A percentile compares a stretch with the other conserved stretches of the same genome.
Evolutionary conservation across 129 eudicot genomes (phyloP).

Genomic region (Arctium minus): DNA sequence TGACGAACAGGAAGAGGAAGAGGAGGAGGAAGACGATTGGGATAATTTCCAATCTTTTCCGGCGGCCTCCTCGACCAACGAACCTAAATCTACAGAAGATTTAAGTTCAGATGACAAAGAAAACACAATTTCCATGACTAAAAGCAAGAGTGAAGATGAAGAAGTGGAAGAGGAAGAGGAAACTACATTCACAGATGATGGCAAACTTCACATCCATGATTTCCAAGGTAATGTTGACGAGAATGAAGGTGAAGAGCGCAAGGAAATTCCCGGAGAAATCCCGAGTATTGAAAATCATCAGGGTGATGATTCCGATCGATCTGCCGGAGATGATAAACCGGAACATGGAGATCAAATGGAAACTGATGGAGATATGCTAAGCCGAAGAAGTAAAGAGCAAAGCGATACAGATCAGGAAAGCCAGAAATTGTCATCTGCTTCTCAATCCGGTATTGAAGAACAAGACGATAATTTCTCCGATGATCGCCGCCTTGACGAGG

Average conservation of each 20-base stretch:
- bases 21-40: constrained; percentile 50
- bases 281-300: constrained; percentile 14
- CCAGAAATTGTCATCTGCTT: constrained; percentile 17
- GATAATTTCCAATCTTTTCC: constrained; percentile 92
- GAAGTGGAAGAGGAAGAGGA: constrained; percentile 24
- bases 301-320: constrained; percentile 9
- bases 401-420: constrained; percentile 17
- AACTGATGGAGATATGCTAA: constrained; percentile 11
- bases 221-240: constrained; percentile 12
- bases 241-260: constrained; percentile 21
- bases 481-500: constrained; percentile 11
- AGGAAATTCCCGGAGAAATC: background rate
- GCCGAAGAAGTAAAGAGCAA: constrained; percentile 6
- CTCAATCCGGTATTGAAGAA: background rate
- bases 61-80: constrained; percentile 42
- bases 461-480: background rate
- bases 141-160: constrained; percentile 1
- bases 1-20: constrained; percentile 31
- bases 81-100: constrained; percentile 23
- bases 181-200: constrained; percentile 9
- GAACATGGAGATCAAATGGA: constrained; percentile 16
- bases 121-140: constrained; percentile 22
- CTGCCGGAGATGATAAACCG: constrained; percentile 21
- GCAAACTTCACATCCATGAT: constrained; percentile 9
- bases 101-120: constrained; percentile 9